Evolutionary conservation across 1,139 yeast species (phyloP), one percentile per base, ranked within the genome.

Genomic region (Keqinozyma sinolaborantium): DNA sequence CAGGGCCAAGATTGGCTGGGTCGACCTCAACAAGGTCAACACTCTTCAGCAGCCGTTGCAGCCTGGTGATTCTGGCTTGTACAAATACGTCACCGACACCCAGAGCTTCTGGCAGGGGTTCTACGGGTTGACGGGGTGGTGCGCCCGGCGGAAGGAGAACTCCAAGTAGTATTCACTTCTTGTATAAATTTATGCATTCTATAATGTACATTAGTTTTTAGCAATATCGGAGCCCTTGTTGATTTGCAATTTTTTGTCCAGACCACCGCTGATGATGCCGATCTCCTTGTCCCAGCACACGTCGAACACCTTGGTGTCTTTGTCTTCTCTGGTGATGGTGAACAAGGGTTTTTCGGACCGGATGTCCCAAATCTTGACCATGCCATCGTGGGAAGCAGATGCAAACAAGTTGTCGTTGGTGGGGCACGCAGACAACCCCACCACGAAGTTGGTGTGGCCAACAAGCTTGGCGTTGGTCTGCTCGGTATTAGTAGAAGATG

Each of bases 361-460:
- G 9, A 90, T 75, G 58, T 92, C 99, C 99, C 99, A 92, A 14
- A 92, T 83, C 48, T 88, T 82, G 26, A 84, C 94, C 2, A 95
- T 84, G 16, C 97, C 97, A 58, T 92, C 99, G 54, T 88, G 96
- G 10, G 97, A 87, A 12, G 84, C 95, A 5, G 95, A 84, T 14
- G 87, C 79, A 50, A 92, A 74, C 80, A 87, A 77, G 58, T 86
- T 81, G 30, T 77, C 84, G 46, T 79, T 83, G 41, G 74, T 76
- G 8, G 95, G 92, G 36, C 83, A 74, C 4, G 84, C 75, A 26
- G 82, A 77, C 42, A 92, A 65, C 3, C 83, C 74, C 14, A 83
- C 94, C 23, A 92, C 97, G 54, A 92, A 88, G 60, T 90, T 90
- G 30, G 85, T 77, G 59, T 92, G 99, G 7, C 99, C 98, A 28